Percentiles rank a stretch among this genome's conserved stretches.
Conservation (phyloP, 2,329 filamentous ascomycete genomes). For the Shiraia sp. region DNA sequence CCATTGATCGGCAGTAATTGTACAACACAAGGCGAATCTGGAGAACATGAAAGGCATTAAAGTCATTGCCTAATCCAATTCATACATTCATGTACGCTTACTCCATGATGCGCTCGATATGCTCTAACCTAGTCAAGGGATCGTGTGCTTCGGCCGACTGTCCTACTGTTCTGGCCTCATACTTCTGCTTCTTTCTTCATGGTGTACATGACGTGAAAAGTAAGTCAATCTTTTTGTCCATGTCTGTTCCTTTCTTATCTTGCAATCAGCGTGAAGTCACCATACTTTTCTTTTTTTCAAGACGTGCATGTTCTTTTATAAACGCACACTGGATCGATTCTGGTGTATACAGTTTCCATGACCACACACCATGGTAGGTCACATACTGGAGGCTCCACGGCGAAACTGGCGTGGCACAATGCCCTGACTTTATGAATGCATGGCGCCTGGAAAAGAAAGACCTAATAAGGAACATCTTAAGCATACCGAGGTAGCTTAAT, state of each 20-base stretch:
- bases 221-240: neutral
- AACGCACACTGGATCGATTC: no score
- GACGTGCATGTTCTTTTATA: no score
- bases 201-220: neutral
- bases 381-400: no score
- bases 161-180: neutral
- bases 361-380: no score
- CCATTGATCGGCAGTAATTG: slow-evolving; percentile 18
- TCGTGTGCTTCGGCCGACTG: slow-evolving; percentile 13
- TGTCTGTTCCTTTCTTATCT: no score
- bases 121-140: slow-evolving; percentile 39
- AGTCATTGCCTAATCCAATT: slow-evolving; percentile 34
- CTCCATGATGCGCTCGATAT: slow-evolving; percentile 31
- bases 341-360: no score
- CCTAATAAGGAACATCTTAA: no score
- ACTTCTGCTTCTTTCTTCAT: neutral
- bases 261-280: no score
- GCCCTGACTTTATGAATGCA: no score
- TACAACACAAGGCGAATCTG: slow-evolving; percentile 27
- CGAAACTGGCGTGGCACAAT: no score
- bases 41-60: slow-evolving; percentile 16
- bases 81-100: slow-evolving; percentile 37
- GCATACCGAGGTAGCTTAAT: neutral
- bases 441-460: no score
- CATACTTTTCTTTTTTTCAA: no score